These are phyloP conservation scores for Chalaropsis ovoidea DNA, from an alignment of 2,329 filamentous ascomycete genomes.

Conservation along the genomic window DNA sequence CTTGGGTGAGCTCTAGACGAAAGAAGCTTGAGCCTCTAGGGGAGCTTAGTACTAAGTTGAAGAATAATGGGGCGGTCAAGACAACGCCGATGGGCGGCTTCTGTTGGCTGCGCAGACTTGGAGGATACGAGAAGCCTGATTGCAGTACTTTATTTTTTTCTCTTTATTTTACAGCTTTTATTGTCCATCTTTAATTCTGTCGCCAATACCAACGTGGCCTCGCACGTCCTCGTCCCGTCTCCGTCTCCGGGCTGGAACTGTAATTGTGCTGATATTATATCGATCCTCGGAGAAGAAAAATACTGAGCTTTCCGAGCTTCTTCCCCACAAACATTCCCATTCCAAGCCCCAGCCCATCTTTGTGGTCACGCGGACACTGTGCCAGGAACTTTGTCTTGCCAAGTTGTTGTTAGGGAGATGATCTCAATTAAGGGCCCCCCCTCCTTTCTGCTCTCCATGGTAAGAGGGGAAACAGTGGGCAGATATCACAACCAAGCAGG, in stretches of 20 bases:
- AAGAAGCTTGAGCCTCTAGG: conserved; percentile 9
- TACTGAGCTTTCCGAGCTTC: background rate
- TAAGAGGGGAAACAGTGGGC: background rate
- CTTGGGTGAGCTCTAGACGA: background rate
- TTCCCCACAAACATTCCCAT: conserved; percentile 14
- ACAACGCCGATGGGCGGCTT: background rate
- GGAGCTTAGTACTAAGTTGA: background rate
- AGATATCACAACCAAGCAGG: background rate
- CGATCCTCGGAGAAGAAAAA: background rate
- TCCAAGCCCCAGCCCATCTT: background rate
- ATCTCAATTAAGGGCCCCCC: background rate
- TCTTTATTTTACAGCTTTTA: background rate
- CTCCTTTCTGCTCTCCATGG: background rate
- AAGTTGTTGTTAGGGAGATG: conserved; percentile 8
- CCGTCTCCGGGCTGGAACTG: background rate
- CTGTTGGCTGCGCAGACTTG: background rate
- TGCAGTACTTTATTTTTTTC: background rate
- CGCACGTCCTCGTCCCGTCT: background rate
- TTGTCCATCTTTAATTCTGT: background rate
- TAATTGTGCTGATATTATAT: conserved; percentile 1
- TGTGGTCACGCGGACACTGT: conserved; percentile 1
- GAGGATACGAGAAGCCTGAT: conserved; percentile 6
- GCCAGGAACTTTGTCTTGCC: conserved; percentile 13
- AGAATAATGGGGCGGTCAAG: conserved; percentile 1
- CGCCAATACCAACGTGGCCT: background rate